Evolutionary conservation across 2,329 filamentous ascomycete genomes (phyloP).

Genomic region (Sporothrix brunneoviolacea): DNA sequence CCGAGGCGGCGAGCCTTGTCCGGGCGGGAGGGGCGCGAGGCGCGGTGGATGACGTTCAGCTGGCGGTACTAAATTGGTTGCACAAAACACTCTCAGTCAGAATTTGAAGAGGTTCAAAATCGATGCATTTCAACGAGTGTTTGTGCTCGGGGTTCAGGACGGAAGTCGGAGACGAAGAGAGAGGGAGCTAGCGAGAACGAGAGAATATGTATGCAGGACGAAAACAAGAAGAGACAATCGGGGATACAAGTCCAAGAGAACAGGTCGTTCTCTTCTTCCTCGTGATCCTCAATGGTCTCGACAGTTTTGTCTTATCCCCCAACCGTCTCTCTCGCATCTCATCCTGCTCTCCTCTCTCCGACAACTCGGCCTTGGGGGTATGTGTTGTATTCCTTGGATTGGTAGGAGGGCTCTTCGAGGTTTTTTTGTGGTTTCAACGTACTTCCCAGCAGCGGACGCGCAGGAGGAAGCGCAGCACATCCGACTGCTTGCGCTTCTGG

Average conservation of each 20-base stretch:
- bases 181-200: not conserved
- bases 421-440: conserved; percentile 43
- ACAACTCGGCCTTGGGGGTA: conserved; percentile 12
- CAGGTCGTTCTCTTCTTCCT: too few relatives aligned
- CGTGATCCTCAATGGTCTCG: too few relatives aligned
- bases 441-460: conserved; percentile 99
- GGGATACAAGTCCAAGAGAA: too few relatives aligned
- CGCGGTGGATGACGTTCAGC: conserved; percentile 99
- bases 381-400: not conserved
- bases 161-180: conserved; percentile 19
- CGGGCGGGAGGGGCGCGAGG: conserved; percentile 93
- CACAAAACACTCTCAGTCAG: conserved; percentile 96
- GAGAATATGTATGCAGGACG: too few relatives aligned
- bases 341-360: not conserved
- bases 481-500: conserved; percentile 99
- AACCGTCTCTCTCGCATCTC: not conserved
- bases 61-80: conserved; percentile 93
- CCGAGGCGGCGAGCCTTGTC: conserved; percentile 99
- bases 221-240: not conserved
- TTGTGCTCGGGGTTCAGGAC: conserved; percentile 54
- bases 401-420: conserved; percentile 4
- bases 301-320: not conserved
- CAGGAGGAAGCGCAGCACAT: conserved; percentile 99
- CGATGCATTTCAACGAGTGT: conserved; percentile 99
- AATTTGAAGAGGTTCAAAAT: conserved; percentile 6